Percentiles rank a stretch among this genome's conserved stretches.
Evolutionary conservation across 805 yeast genomes (phyloP).

Genomic region (Candida sakaeoensis): DNA sequence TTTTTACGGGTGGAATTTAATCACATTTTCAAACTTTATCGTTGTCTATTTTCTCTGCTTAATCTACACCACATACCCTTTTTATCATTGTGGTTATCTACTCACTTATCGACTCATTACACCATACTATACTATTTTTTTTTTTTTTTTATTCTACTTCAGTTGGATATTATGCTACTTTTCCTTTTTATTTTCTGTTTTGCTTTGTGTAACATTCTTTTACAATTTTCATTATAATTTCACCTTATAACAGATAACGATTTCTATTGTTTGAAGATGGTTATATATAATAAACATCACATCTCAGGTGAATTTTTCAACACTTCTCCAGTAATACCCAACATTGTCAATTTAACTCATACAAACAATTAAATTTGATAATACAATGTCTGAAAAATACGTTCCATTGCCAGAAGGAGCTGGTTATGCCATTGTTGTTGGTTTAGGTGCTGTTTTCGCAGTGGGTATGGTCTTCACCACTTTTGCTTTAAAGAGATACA

Average conservation of each 20-base stretch:
- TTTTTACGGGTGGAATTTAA: too few relatives aligned
- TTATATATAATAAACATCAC: neutral
- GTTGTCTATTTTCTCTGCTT: too few relatives aligned
- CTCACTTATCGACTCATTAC: neutral
- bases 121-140: neutral
- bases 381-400: constrained; percentile 1
- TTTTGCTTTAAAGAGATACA: constrained; percentile 67
- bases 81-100: too few relatives aligned
- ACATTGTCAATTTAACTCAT: neutral
- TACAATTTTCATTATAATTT: neutral
- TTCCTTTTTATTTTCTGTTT: neutral
- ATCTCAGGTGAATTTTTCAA: neutral
- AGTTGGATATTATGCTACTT: neutral
- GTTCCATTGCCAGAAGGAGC: constrained; percentile 64
- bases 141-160: neutral
- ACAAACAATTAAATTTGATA: neutral
- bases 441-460: constrained; percentile 79
- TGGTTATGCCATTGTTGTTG: constrained; percentile 85
- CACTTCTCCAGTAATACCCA: neutral
- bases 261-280: constrained; percentile 2
- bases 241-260: constrained; percentile 1
- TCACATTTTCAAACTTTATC: too few relatives aligned
- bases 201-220: neutral
- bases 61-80: too few relatives aligned
- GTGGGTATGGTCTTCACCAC: constrained; percentile 78